Evolutionary conservation across 2,329 filamentous ascomycete genomes (phyloP), one percentile per base, ranked within the genome.

Genomic region (Nemania sp.): DNA sequence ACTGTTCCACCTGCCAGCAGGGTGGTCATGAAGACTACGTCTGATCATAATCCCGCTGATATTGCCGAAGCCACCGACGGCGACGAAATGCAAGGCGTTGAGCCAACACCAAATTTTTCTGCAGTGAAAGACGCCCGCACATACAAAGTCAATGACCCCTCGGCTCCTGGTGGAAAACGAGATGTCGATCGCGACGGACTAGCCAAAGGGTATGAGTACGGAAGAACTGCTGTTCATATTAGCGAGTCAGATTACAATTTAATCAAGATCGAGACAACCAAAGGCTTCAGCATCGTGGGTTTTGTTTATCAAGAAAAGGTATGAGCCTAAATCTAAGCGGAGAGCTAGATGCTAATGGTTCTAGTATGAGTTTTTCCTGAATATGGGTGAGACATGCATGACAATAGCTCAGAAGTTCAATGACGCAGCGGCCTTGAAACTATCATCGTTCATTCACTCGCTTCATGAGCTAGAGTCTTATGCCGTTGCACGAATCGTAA

Each of bases 121-220:
- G 80, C 81, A 1, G 89, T 97, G n/a, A 87, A 86, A 63, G 88
- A 83, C 54, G 79, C 86, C n/a, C 84, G 90, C 36, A 84, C 84
- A 1, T 99, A 97, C 72, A 87, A 88, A 64, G 82, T 97, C 54
- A 82, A 86, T 31, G 90, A 97, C 57, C 81, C 87, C 5, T 77
- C 81, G 33, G 86, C 85, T 0, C 85, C 88, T 0, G 91, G 90
- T 14, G 89, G 89, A 11, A 96, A 93, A 73, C 81, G 80, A 49
- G 90, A 96, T 48, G 86, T 99, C 22, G 84, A 89, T 23, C 84
- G 85, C 53, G 91, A 96, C 12, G 83, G 90, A 14, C 79, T 99
- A 31, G 90, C 90, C n/a, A 96, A 91, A 69, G 94, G 94, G 0
- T 99, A 93, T 66, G 86, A 91, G 66, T 99, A 99, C 68, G 94